Evolutionary conservation across 805 yeast genomes (phyloP).

Genomic region (Nakazawaea wickerhamii): DNA sequence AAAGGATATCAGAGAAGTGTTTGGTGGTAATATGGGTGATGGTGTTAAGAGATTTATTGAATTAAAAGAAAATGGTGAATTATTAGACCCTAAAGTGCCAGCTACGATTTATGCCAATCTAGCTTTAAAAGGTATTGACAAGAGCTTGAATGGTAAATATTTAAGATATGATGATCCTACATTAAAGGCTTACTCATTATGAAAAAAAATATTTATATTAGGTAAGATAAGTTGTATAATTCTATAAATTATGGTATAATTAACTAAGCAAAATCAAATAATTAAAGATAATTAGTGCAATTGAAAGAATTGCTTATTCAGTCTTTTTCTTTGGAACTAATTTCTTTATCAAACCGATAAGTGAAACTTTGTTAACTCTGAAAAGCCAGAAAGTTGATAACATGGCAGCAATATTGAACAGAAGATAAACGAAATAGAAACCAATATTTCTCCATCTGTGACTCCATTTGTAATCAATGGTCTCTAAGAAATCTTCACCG

Average conservation of each 20-base stretch:
- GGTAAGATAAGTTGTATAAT: background rate
- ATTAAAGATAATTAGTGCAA: too few relatives aligned
- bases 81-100: slow-evolving; percentile 68
- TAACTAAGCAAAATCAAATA: too few relatives aligned
- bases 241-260: background rate
- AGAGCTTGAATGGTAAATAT: slow-evolving; percentile 59
- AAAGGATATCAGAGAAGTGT: slow-evolving; percentile 60
- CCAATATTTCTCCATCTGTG: slow-evolving; percentile 26
- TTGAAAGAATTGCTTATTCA: too few relatives aligned
- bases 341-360: slow-evolving; percentile 12
- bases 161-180: slow-evolving; percentile 51
- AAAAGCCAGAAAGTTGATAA: slow-evolving; percentile 29
- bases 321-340: slow-evolving; percentile 10
- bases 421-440: slow-evolving; percentile 32
- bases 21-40: slow-evolving; percentile 56
- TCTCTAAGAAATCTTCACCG: slow-evolving; percentile 19
- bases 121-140: slow-evolving; percentile 53
- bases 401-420: slow-evolving; percentile 45
- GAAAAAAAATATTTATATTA: too few relatives aligned
- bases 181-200: slow-evolving; percentile 13
- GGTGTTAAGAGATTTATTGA: slow-evolving; percentile 58
- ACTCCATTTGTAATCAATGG: slow-evolving; percentile 15
- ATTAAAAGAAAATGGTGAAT: slow-evolving; percentile 49
- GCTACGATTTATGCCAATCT: slow-evolving; percentile 65
- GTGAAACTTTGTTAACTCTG: slow-evolving; percentile 32